phyloP scores from a whole-genome alignment of 2,329 filamentous ascomycete species.

The Pseudocercospora pini-densiflorae region DNA sequence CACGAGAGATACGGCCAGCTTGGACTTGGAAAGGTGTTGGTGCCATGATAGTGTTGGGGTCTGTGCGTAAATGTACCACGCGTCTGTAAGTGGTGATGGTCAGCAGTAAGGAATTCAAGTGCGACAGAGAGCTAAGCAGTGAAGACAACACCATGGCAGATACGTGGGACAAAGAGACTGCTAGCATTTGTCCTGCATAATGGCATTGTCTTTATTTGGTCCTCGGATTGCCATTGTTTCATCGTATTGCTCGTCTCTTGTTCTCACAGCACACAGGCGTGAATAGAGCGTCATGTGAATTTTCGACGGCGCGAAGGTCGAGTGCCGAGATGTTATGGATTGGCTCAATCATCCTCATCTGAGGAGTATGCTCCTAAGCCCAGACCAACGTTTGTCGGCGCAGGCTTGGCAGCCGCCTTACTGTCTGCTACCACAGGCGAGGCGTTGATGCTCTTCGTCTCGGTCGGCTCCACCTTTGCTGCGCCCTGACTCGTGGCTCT shows the following conservation, averaged over 20 bases:
- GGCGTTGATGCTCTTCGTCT: conserved; percentile 7
- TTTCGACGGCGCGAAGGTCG: not conserved
- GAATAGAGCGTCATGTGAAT: not conserved
- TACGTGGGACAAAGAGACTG: not conserved
- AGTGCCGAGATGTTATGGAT: not conserved
- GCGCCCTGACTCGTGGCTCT: not conserved
- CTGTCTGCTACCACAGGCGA: conserved; percentile 23
- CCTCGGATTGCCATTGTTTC: not conserved
- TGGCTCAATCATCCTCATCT: conserved; percentile 47
- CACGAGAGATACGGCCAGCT: too few species aligned
- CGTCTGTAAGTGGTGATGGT: not conserved
- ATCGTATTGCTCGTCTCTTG: not conserved
- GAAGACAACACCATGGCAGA: too few species aligned
- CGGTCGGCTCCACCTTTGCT: conserved; percentile 4
- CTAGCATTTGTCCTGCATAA: not conserved
- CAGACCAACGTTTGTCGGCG: conserved; percentile 28
- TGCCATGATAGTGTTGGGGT: not conserved
- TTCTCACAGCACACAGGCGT: not conserved
- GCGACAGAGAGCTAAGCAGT: not conserved
- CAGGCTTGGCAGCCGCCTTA: not conserved
- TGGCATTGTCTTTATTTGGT: not conserved
- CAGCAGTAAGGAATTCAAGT: not conserved
- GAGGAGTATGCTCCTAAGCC: conserved; percentile 50
- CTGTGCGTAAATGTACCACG: not conserved
- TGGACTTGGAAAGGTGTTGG: not conserved